These are phyloP conservation scores for Lentinus polychrous DNA, from an alignment of 1,284 basidiomycete species.

Conservation along the genomic window DNA sequence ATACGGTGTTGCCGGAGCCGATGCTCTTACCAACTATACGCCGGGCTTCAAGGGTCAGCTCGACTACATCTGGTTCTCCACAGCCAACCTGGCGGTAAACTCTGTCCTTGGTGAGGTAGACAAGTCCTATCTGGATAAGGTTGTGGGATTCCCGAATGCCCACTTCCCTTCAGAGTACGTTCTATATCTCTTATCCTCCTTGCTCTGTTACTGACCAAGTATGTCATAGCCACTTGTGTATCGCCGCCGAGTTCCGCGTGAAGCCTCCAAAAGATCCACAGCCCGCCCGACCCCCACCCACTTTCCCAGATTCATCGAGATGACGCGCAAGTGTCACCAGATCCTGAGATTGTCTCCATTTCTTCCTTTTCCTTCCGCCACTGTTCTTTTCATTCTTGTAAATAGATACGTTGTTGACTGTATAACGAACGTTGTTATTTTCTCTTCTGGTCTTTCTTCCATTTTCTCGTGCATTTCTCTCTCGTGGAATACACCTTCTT, in stretches of 20 bases:
- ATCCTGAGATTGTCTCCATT: conserved; percentile 1
- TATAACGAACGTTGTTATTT: conserved; percentile 5
- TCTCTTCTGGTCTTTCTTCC: conserved; percentile 6
- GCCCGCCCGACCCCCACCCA: conserved; percentile 26
- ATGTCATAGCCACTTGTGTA: conserved; percentile 55
- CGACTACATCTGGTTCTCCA: conserved; percentile 94
- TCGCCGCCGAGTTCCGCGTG: conserved; percentile 67
- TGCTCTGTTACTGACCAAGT: conserved; percentile 16
- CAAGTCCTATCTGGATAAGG: conserved; percentile 78
- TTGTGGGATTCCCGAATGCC: conserved; percentile 94
- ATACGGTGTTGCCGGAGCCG: conserved; percentile 63
- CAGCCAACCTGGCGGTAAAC: conserved; percentile 74
- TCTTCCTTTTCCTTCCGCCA: conserved; percentile 10
- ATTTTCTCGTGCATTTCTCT: conserved; percentile 10
- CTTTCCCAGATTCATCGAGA: conserved; percentile 29
- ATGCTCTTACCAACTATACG: conserved; percentile 87
- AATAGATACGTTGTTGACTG: conserved; percentile 15
- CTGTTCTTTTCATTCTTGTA: conserved; percentile 21
- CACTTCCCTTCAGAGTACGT: conserved; percentile 95
- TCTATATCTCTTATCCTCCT: conserved; percentile 11
- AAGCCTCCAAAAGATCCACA: conserved; percentile 52
- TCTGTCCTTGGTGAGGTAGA: conserved; percentile 89
- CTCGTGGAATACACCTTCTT: conserved; percentile 10
- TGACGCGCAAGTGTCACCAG: conserved; percentile 12
- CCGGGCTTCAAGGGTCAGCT: conserved; percentile 81